phyloP scores from a whole-genome alignment of 2,329 filamentous ascomycete genomes.

The Sporothrix curviconia region DNA sequence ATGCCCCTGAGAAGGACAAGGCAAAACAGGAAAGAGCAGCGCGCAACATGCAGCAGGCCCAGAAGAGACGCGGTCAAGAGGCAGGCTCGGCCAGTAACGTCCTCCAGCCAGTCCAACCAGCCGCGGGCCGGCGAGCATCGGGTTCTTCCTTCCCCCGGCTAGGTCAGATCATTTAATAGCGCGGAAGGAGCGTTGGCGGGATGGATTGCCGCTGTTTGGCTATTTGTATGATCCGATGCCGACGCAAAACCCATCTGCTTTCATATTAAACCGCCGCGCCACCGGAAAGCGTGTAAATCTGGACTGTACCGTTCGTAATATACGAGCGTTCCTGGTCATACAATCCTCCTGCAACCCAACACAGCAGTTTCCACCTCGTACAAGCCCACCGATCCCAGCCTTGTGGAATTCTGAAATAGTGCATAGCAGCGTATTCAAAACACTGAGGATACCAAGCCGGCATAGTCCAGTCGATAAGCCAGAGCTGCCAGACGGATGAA shows the following conservation, averaged over 20 bases:
- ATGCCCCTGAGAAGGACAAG: neutral
- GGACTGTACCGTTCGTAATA: constrained; percentile 11
- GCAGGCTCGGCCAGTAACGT: constrained; percentile 4
- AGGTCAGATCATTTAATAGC: neutral
- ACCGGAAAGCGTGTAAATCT: constrained; percentile 10
- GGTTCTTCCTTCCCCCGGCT: neutral
- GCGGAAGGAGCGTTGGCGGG: no score
- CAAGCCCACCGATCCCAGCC: constrained; percentile 13
- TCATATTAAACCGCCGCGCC: constrained; percentile 13
- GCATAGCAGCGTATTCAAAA: constrained; percentile 14
- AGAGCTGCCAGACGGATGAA: constrained; percentile 14
- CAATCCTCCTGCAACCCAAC: constrained; percentile 11
- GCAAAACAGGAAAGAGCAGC: neutral
- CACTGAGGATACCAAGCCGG: constrained; percentile 12
- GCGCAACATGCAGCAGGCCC: neutral
- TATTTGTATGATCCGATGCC: constrained; percentile 9
- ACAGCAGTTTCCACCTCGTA: constrained; percentile 11
- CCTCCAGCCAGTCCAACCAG: neutral
- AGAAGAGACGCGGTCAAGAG: constrained; percentile 2
- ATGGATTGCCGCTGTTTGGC: no score
- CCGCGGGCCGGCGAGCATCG: no score
- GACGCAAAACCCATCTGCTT: constrained; percentile 14
- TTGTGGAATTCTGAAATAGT: constrained; percentile 10
- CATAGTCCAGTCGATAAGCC: constrained; percentile 15
- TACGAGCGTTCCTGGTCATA: constrained; percentile 13